A percentile compares a stretch with the other conserved stretches of the same genome.
phyloP scores from a whole-genome alignment of 495 filamentous ascomycete genomes.

The Lichina pygmaea region DNA sequence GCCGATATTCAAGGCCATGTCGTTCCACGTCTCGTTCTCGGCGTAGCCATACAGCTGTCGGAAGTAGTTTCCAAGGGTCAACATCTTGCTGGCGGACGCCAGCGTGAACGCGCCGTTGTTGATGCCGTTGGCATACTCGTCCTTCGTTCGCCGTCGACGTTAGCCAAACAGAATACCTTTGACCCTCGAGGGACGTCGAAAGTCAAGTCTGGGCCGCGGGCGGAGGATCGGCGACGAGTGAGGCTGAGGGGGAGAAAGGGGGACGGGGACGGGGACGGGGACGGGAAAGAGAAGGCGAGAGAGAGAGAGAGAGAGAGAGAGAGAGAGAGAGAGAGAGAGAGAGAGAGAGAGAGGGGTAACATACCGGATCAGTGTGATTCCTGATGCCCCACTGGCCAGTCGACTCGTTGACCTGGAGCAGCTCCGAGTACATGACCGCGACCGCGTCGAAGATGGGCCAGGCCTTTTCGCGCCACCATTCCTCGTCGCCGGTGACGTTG shows the following conservation, averaged over 20 bases:
- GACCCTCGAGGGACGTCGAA: no score
- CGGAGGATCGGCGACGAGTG: no score
- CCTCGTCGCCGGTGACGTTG: slow-evolving; percentile 28
- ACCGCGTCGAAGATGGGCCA: slow-evolving; percentile 33
- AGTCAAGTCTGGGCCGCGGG: no score
- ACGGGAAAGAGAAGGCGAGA: no score
- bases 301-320: no score
- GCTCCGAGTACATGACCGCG: slow-evolving; percentile 26
- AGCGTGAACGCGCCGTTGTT: slow-evolving; percentile 52
- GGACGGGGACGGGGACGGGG: no score
- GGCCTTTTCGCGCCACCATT: slow-evolving; percentile 21
- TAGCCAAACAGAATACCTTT: no score
- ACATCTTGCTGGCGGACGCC: slow-evolving; percentile 31
- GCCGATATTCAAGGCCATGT: slow-evolving; percentile 24
- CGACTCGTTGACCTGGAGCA: slow-evolving; percentile 24
- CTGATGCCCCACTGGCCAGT: slow-evolving; percentile 17
- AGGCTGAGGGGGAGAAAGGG: no score
- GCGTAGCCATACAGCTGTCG: slow-evolving; percentile 26
- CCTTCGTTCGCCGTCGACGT: slow-evolving; percentile 9
- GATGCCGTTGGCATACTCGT: slow-evolving; percentile 48
- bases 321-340: not conserved
- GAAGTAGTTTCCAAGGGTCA: slow-evolving; percentile 26
- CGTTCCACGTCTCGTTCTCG: slow-evolving; percentile 21
- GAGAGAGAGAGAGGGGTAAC: slow-evolving; percentile 4
- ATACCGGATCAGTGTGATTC: slow-evolving; percentile 57